Base-by-base conservation (phyloP, 2,329 filamentous ascomycete species). In the Aspergillus japonicus region DNA sequence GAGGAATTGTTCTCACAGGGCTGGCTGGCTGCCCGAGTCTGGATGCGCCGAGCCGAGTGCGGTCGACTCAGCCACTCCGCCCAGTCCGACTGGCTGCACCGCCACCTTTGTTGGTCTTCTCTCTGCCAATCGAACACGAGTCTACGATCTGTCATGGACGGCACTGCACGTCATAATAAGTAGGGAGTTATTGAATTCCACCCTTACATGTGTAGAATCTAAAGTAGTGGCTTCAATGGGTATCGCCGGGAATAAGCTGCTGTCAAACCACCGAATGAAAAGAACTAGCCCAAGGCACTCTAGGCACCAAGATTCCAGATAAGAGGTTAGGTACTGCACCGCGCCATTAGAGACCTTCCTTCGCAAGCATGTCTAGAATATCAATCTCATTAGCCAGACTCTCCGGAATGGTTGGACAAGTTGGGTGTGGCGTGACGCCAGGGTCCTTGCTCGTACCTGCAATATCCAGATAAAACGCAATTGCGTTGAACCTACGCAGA, bases 391-490 rank as follows among this genome's bases (percentile, higher is more conserved):
- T 44, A 54, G 53, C 47, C 33, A 35, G 10, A 39, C 31, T 12
- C 35, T 54, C 35, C 10, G 47, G 47, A 47, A 49, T 58, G 57
- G 47, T 42, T 49, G 19, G 23, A 50, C 55, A 58, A 26, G n/a
- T 2, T 35, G 12, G 11, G 33, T 35, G 16, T 24, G 50, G 14
- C 12, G 53, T 56, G 21, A 52, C 47, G 61, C 54, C 57, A 54
- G 39, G 47, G 23, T n/a, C 3, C 49, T 33, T 16, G 33, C 54
- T 49, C 59, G 44, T 77, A 88, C 80, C 88, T 75, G 80, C 88
- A 63, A 88, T 87, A 62, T 92, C 78, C 80, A 86, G 68, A 84
- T 85, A 81, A 79, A 90, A 79, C 77, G 81, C 77, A 71, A 87
- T 73, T 71, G 89, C 78, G 85, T 88, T 88, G 72, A 88, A 88